Evolutionary conservation across 306 rosid genomes (phyloP).

Genomic region (Pterocarpus santalinus): DNA sequence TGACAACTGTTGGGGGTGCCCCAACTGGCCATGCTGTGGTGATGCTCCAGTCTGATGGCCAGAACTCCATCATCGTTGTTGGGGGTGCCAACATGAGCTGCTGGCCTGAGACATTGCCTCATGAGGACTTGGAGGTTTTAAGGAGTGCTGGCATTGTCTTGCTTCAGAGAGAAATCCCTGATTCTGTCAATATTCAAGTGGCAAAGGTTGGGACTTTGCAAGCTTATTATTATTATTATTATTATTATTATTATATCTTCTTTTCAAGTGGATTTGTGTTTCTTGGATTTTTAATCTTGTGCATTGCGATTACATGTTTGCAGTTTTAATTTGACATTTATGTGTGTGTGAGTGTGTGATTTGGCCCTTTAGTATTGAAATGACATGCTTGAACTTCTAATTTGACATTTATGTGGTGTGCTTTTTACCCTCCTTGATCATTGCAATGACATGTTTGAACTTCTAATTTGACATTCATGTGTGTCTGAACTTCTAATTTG

Average conservation of each 20-base stretch:
- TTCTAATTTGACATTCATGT: background rate
- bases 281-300: background rate
- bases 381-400: background rate
- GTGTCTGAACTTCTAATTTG: background rate
- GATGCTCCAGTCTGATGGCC: slow-evolving; percentile 84
- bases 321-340: background rate
- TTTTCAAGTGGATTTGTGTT: background rate
- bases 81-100: slow-evolving; percentile 86
- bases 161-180: slow-evolving; percentile 96
- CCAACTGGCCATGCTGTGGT: slow-evolving; percentile 91
- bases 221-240: background rate
- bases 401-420: too few relatives aligned
- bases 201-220: slow-evolving; percentile 71
- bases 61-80: slow-evolving; percentile 84
- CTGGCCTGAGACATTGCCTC: slow-evolving; percentile 67
- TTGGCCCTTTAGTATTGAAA: background rate
- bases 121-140: slow-evolving; percentile 64
- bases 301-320: background rate
- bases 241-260: background rate
- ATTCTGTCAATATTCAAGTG: slow-evolving; percentile 77
- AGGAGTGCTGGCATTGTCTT: slow-evolving; percentile 82
- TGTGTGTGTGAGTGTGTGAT: background rate
- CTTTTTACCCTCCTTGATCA: too few relatives aligned
- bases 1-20: slow-evolving; percentile 51
- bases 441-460: background rate